Base-by-base conservation (phyloP, 768 basidiomycete species). In the Serendipita sp. region DNA sequence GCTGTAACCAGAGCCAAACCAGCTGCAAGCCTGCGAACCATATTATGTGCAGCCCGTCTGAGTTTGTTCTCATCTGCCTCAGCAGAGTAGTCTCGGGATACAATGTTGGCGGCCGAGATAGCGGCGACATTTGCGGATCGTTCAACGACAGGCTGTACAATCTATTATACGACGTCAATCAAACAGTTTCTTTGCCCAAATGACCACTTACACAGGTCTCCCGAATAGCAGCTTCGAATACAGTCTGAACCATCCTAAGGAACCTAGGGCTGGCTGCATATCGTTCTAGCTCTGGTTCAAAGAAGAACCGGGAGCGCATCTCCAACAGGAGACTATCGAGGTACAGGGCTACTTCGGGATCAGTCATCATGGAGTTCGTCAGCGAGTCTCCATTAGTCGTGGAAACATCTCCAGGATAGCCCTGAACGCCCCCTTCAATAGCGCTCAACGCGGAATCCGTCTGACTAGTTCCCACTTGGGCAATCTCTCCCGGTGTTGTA, bases 71-170 rank as follows among this genome's bases (percentile, higher is more conserved):
- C 93, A 70, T 89, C 90, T 30, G 85, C 78, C 68, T 99, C 96
- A 62, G 89, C 91, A 2, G 88, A 92, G 68, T 94, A 99, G 73
- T 99, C 96, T 75, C 98, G 98, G 52, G 86, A 82, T 18, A 96
- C 91, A 8, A 99, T 79, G 72, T 99, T 96, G 44, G 93, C 81
- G 16, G 95, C 95, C 13, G 96, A 98, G 68, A 98, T 98, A 30
- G 93, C 92, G 10, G 95, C 95, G 68, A 99, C 98, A 0, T 96
- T 98, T 28, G 97, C 96, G 23, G 94, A 97, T 63, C 96, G 84
- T 70, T 99, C 96, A 28, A 99, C 94, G 63, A 99, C 95, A 3
- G 96, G 96, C 16, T 94, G 78, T 69, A 99, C 94, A 66, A 98
- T 97, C 86, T 92, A 54, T 8, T 16, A 28, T 2, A 68, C 1